phyloP scores from a whole-genome alignment of 2,329 filamentous ascomycete species.

The Aspergillus ochraceoroseus region DNA sequence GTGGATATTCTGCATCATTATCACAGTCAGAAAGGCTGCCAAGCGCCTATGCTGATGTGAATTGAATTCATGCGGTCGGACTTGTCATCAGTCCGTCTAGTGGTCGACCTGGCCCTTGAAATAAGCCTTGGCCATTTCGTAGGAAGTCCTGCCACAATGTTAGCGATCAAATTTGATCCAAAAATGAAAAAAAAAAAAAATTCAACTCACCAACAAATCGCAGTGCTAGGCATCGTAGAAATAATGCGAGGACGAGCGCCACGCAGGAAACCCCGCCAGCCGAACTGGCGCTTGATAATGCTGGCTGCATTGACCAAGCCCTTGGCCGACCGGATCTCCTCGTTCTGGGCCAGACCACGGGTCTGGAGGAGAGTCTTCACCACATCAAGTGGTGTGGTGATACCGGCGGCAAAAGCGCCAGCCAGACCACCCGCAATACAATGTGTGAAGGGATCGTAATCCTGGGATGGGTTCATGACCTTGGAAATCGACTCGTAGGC shows the following conservation, averaged over 20 bases:
- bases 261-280: conserved; percentile 83
- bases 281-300: conserved; percentile 78
- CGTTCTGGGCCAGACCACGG: conserved; percentile 73
- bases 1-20: background rate
- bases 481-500: conserved; percentile 97
- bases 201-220: conserved; percentile 96
- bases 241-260: conserved; percentile 86
- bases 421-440: conserved; percentile 88
- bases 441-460: conserved; percentile 89
- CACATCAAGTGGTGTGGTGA: conserved; percentile 95
- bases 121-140: conserved; percentile 65
- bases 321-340: conserved; percentile 78
- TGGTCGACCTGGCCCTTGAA: conserved; percentile 49
- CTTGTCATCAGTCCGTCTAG: conserved; percentile 15
- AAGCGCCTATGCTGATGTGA: conserved; percentile 4
- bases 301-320: conserved; percentile 73
- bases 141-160: conserved; percentile 51
- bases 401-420: conserved; percentile 84
- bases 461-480: conserved; percentile 71
- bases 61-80: conserved; percentile 18
- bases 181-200: background rate
- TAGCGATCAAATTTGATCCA: conserved; percentile 9
- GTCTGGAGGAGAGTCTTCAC: conserved; percentile 98
- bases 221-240: conserved; percentile 96
- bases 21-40: background rate